Evolutionary conservation across 306 rosid species (phyloP), one percentile per base, ranked within the genome.

Genomic region (Vigna nakashimae): DNA sequence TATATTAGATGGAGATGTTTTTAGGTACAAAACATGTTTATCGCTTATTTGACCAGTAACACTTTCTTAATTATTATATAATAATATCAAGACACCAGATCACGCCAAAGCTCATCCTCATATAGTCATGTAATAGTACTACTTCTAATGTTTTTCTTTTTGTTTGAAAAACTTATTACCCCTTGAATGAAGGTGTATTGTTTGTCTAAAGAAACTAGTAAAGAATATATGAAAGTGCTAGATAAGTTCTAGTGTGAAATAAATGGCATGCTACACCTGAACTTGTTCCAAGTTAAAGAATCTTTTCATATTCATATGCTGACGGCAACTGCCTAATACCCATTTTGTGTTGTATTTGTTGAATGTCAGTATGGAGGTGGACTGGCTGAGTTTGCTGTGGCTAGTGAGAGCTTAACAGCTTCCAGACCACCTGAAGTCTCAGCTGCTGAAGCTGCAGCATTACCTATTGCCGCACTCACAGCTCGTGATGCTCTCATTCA

Each of bases 341-440:
- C 7, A 26, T 58, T 56, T 24, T 20, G 13, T 82, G 76, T 42
- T 43, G 13, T 73, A 18, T 65, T 9, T 75, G 51, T 65, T 77
- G 79, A 49, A 70, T 86, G 82, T 72, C 80, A 91, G 97, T 43
- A 74, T 30, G 97, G 91, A 77, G 95, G 97, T 68, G 97, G 93
- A 64, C 71, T 92, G 26, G 91, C 96, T 6, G 88, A 87, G 75
- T 92, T 58, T 78, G 86, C 77, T 15, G 87, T 84, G 63, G 84
- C 87, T 6, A 66, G 72, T 26, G 87, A 78, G 80, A 87, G 63
- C 69, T 62, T 84, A 72, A 86, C 89, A 9, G 89, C 82, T 17
- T 2, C 36, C 7, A 85, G 93, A 79, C 96, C 93, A 16, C 22
- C 78, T 34, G 87, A 90, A 75, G 88, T 92, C 48, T 84, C 88